Base-by-base conservation (phyloP, 1,284 basidiomycete species). In the Rhodofomes roseus region DNA sequence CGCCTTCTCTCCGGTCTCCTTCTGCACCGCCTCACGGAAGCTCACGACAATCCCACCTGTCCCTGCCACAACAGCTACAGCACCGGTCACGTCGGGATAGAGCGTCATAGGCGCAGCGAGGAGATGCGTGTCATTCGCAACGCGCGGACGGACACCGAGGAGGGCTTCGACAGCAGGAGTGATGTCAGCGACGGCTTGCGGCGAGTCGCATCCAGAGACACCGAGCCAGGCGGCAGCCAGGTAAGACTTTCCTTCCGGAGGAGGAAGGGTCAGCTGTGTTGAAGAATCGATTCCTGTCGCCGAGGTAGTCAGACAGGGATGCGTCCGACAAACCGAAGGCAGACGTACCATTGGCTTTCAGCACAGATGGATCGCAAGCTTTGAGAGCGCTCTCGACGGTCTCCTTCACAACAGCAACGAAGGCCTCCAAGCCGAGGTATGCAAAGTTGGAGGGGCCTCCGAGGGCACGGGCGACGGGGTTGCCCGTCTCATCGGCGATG, bases 191-290 rank as follows among this genome's bases (percentile, higher is more conserved):
- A 84, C 78, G 8, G 83, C 85, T 11, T 81, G 76, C 9, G 84
- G 81, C 12, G 86, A 87, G 69, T 92, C 90, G 39, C 89, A 85
- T 25, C 90, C 90, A 2, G 90, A 89, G 16, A 90, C 80, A 39
- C 88, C 90, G 65, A 93, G 81, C 88, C 89, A 93, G 0, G 85
- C 90, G 2, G 84, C 81, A 20, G 79, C 79, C 64, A 92, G 86
- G 18, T 72, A 59, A 23, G 76, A 75, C 11, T 70, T 63, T 20
- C 64, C 25, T 7, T 77, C 74, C 2, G 82, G 79, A 6, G 83
- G 73, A 4, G 77, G 63, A 18, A 81, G 68, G 34, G 75, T 54
- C 41, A 53, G 36, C 18, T 43, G 43, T 16, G 51, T 27, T 2
- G 4, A 27, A 56, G 62, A 18, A 62, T 50, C 7, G 56, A 46